Conservation (phyloP, 2,329 filamentous ascomycete species). For the Botrytis fabae region DNA sequence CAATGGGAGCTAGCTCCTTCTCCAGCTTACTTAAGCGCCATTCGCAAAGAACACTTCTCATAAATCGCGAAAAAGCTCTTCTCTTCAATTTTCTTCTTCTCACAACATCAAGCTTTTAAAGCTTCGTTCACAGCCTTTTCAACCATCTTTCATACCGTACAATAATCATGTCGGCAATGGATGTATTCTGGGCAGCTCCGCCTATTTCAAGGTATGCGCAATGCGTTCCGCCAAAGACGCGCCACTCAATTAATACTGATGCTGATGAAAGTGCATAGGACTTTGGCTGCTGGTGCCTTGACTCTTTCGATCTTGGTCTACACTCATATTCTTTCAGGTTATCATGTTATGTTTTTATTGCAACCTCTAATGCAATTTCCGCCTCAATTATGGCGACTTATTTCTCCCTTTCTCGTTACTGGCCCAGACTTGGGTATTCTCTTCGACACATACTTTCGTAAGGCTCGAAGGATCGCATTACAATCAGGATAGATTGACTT, state of each 20-base stretch:
- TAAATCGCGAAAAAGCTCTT: conserved; percentile 10
- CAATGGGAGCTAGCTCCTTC: conserved; percentile 1
- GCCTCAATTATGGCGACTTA: conserved; percentile 44
- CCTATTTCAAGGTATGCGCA: conserved; percentile 64
- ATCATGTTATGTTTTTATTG: conserved; percentile 52
- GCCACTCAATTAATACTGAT: conserved; percentile 44
- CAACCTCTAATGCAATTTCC: conserved; percentile 53
- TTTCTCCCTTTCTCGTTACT: conserved; percentile 43
- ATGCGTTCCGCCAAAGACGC: conserved; percentile 21
- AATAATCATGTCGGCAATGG: conserved; percentile 48
- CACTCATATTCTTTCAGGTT: conserved; percentile 51
- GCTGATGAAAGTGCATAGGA: conserved; percentile 53
- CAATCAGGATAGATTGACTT: conserved; percentile 22
- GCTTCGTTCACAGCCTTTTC: conserved; percentile 26
- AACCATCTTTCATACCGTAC: conserved; percentile 14
- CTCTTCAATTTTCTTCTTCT: background rate
- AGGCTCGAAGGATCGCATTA: conserved; percentile 37
- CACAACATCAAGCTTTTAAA: conserved; percentile 25
- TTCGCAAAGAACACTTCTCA: conserved; percentile 23
- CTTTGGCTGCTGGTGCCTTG: conserved; percentile 61
- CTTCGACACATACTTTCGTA: conserved; percentile 69
- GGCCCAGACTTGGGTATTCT: conserved; percentile 49
- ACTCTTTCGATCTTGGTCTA: conserved; percentile 59
- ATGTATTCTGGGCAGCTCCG: conserved; percentile 64
- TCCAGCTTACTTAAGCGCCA: conserved; percentile 12